Conservation (phyloP, 2,329 filamentous ascomycete genomes). For the Scedosporium boydii region DNA sequence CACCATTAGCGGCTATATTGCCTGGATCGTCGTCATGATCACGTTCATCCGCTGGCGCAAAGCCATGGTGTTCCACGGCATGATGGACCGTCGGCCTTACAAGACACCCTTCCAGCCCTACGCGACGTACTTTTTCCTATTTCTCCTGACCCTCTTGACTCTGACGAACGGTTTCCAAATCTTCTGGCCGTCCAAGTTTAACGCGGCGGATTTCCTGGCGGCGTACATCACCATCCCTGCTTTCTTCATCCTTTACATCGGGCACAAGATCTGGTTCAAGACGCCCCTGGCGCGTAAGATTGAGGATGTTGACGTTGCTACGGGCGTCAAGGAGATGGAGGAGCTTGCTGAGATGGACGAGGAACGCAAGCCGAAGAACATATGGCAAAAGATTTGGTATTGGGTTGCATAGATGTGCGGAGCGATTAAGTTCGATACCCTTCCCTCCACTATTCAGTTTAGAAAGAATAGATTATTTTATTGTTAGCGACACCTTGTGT, state of each 20-base stretch:
- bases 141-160: constrained; percentile 50
- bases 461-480: too few species aligned
- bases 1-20: constrained; percentile 51
- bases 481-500: too few species aligned
- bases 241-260: constrained; percentile 50
- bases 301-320: constrained; percentile 44
- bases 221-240: constrained; percentile 54
- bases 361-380: constrained; percentile 38
- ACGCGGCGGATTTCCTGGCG: constrained; percentile 52
- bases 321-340: constrained; percentile 54
- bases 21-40: constrained; percentile 49
- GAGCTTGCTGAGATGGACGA: constrained; percentile 40
- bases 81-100: constrained; percentile 43
- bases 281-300: constrained; percentile 32
- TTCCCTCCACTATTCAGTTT: too few species aligned
- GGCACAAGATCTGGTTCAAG: constrained; percentile 45
- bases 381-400: constrained; percentile 42
- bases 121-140: constrained; percentile 50
- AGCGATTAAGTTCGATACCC: background rate
- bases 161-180: constrained; percentile 68
- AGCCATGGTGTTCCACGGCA: constrained; percentile 42
- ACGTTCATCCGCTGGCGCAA: constrained; percentile 51
- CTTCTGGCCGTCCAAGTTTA: constrained; percentile 60
- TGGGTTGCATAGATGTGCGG: constrained; percentile 36
- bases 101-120: constrained; percentile 49